These are phyloP conservation scores for Santalum album DNA, from an alignment of 164 flowering plant species.

Conservation along the genomic window DNA sequence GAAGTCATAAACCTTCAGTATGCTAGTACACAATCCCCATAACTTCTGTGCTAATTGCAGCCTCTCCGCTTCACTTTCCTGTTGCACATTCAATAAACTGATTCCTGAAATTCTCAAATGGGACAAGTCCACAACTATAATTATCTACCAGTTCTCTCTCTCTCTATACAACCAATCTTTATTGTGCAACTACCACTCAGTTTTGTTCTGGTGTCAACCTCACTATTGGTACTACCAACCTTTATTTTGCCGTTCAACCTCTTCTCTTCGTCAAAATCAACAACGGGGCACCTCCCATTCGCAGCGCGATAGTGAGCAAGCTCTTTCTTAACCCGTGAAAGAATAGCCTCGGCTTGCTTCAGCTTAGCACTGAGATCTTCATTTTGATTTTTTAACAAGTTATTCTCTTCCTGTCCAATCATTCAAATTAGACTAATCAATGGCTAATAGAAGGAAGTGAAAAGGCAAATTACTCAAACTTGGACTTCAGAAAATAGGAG, in stretches of 20 bases:
- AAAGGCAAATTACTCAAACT: too few species aligned
- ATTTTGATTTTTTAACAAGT: conserved; percentile 55
- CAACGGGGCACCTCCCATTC: conserved; percentile 32
- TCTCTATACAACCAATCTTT: not conserved
- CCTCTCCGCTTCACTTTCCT: conserved; percentile 81
- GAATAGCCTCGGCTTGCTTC: conserved; percentile 37
- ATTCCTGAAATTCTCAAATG: conserved; percentile 3
- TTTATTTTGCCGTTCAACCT: conserved; percentile 41
- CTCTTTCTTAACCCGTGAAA: conserved; percentile 70
- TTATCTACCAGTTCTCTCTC: too few species aligned
- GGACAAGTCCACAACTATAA: too few species aligned
- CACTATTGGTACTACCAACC: conserved; percentile 33
- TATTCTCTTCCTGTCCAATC: conserved; percentile 80
- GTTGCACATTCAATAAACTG: conserved; percentile 11
- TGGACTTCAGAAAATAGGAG: too few species aligned
- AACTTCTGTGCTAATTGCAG: conserved; percentile 70
- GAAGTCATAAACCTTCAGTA: conserved; percentile 57
- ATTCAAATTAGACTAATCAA: not conserved
- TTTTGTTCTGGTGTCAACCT: not conserved
- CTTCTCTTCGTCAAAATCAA: conserved; percentile 60
- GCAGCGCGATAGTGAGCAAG: conserved; percentile 55
- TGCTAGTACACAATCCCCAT: conserved; percentile 57
- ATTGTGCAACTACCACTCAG: not conserved
- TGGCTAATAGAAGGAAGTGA: too few species aligned
- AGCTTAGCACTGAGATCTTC: conserved; percentile 60